Evolutionary conservation across 2,329 filamentous ascomycete genomes (phyloP).

Genomic region (Arthrobotrys pseudoclavata): DNA sequence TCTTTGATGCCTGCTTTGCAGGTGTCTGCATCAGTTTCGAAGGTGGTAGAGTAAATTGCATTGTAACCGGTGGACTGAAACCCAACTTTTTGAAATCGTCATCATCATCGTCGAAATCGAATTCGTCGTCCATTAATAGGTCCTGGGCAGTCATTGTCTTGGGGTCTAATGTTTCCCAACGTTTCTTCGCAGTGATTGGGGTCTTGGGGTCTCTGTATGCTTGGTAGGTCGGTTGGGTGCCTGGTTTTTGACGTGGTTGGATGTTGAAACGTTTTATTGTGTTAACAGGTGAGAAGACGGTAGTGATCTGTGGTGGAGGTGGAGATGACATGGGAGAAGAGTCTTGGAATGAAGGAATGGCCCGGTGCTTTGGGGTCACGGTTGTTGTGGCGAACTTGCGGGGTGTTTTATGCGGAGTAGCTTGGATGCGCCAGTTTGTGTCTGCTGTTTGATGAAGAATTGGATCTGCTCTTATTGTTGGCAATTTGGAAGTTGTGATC

Average conservation of each 20-base stretch:
- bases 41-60: constrained; percentile 84
- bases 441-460: constrained; percentile 92
- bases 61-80: constrained; percentile 92
- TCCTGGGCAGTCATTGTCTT: constrained; percentile 80
- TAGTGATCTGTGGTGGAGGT: constrained; percentile 57
- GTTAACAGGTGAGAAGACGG: constrained; percentile 54
- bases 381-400: constrained; percentile 67
- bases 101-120: constrained; percentile 69
- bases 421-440: constrained; percentile 93
- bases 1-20: constrained; percentile 83
- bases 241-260: constrained; percentile 40
- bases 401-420: constrained; percentile 77
- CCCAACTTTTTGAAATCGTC: constrained; percentile 74
- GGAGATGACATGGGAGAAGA: constrained; percentile 70
- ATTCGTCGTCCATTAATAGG: constrained; percentile 57
- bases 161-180: constrained; percentile 72
- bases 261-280: constrained; percentile 49
- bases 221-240: constrained; percentile 6
- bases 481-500: constrained; percentile 67
- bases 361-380: constrained; percentile 63
- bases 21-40: constrained; percentile 84
- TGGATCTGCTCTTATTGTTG: constrained; percentile 73
- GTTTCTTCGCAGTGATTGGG: constrained; percentile 72
- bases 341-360: constrained; percentile 65
- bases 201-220: constrained; percentile 71